phyloP scores from a whole-genome alignment of 345 rosid species.

The Abelmoschus esculentus region DNA sequence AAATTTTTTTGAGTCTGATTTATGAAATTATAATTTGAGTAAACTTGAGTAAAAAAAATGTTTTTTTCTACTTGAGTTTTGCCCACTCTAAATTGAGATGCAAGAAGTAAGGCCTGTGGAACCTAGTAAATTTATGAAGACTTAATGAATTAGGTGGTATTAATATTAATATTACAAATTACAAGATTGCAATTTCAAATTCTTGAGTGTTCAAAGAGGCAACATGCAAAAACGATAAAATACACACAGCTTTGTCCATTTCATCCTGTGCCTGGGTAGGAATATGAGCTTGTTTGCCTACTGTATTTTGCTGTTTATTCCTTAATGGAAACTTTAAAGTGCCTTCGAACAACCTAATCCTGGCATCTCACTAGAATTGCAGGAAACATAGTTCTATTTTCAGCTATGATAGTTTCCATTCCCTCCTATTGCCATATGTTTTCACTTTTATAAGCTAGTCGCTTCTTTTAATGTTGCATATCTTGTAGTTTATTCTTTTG shows the following conservation, averaged over 20 bases:
- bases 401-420: neutral
- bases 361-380: neutral
- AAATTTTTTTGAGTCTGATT: no score
- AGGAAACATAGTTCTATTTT: neutral
- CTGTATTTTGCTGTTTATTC: neutral
- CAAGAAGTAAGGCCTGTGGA: neutral
- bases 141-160: neutral
- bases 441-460: neutral
- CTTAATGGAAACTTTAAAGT: neutral
- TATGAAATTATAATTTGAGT: no score
- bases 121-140: neutral
- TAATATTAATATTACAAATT: neutral
- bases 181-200: neutral
- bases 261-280: neutral
- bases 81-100: neutral
- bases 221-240: neutral
- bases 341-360: neutral
- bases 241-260: neutral
- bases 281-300: neutral
- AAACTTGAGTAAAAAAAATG: no score
- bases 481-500: neutral
- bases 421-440: neutral
- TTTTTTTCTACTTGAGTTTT: no score
- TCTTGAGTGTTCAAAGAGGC: neutral
- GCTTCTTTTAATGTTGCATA: neutral